phyloP scores from a whole-genome alignment of 805 yeast species.

The Pichia occidentalis region DNA sequence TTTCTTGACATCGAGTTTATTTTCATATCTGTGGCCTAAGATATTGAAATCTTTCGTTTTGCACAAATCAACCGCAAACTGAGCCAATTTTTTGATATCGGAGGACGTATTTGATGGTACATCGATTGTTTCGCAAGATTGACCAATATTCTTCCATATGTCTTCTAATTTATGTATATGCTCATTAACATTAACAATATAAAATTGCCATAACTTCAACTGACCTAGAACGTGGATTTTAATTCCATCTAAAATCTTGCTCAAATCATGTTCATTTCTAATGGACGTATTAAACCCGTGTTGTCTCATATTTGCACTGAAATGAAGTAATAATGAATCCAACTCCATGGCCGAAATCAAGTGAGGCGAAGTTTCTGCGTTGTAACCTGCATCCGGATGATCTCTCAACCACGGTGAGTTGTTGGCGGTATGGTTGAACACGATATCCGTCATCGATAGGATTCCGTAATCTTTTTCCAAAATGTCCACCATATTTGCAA shows the following conservation, averaged over 20 bases:
- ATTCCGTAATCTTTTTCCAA: constrained; percentile 53
- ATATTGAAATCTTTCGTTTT: constrained; percentile 34
- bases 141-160: constrained; percentile 26
- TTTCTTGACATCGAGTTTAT: constrained; percentile 43
- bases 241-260: constrained; percentile 58
- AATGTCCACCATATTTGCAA: constrained; percentile 40
- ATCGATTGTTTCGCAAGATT: constrained; percentile 24
- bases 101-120: constrained; percentile 39
- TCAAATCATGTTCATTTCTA: constrained; percentile 46
- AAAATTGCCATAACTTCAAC: constrained; percentile 81
- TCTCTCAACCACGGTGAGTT: constrained; percentile 80
- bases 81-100: constrained; percentile 43
- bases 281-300: constrained; percentile 60
- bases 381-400: constrained; percentile 90
- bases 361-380: constrained; percentile 83
- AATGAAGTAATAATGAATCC: constrained; percentile 61
- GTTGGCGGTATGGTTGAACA: constrained; percentile 90
- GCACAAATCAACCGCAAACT: constrained; percentile 40
- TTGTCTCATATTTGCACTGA: constrained; percentile 49
- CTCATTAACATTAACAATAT: constrained; percentile 54
- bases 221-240: constrained; percentile 59
- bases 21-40: constrained; percentile 43
- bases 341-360: constrained; percentile 76
- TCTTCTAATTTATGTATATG: constrained; percentile 35
- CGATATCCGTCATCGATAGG: constrained; percentile 83